Percentiles rank a stretch among this genome's conserved stretches.
phyloP scores from a whole-genome alignment of 2,329 filamentous ascomycete species.

The Grosmannia serpens region DNA sequence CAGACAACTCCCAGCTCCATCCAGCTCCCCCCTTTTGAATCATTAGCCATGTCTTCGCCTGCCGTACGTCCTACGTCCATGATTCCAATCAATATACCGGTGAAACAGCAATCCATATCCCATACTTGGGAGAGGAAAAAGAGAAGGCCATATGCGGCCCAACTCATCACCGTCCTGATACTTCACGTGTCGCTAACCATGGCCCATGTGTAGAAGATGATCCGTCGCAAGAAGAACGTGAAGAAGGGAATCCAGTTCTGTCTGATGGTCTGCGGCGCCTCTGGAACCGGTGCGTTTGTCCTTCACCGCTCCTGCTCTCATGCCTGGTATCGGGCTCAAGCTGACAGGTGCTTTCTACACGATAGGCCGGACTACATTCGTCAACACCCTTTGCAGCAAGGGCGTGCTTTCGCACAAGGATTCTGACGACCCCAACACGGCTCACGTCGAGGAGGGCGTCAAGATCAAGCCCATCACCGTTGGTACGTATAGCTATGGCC shows the following conservation, averaged over 20 bases:
- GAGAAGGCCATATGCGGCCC: background rate
- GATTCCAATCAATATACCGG: background rate
- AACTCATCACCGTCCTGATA: background rate
- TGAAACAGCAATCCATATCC: background rate
- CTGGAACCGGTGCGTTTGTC: slow-evolving; percentile 70
- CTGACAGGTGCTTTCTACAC: slow-evolving; percentile 9
- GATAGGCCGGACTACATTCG: slow-evolving; percentile 92
- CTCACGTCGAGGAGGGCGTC: slow-evolving; percentile 91
- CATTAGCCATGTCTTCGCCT: slow-evolving; percentile 19
- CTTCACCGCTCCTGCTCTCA: background rate
- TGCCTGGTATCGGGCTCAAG: background rate
- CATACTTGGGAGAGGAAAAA: background rate
- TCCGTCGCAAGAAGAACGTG: slow-evolving; percentile 99
- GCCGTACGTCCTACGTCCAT: slow-evolving; percentile 18
- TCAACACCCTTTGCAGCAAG: slow-evolving; percentile 98
- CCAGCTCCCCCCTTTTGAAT: slow-evolving; percentile 3
- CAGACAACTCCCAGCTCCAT: background rate
- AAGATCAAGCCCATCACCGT: slow-evolving; percentile 98
- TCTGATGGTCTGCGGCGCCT: slow-evolving; percentile 98
- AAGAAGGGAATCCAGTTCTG: slow-evolving; percentile 99
- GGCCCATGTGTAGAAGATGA: slow-evolving; percentile 61
- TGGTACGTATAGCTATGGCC: slow-evolving; percentile 37
- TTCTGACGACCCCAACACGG: slow-evolving; percentile 75
- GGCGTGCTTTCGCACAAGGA: slow-evolving; percentile 85
- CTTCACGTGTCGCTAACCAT: slow-evolving; percentile 14